These are phyloP conservation scores for Phytophthora litchii DNA, from an alignment of 352 stramenopile genomes.

Conservation along the genomic window DNA sequence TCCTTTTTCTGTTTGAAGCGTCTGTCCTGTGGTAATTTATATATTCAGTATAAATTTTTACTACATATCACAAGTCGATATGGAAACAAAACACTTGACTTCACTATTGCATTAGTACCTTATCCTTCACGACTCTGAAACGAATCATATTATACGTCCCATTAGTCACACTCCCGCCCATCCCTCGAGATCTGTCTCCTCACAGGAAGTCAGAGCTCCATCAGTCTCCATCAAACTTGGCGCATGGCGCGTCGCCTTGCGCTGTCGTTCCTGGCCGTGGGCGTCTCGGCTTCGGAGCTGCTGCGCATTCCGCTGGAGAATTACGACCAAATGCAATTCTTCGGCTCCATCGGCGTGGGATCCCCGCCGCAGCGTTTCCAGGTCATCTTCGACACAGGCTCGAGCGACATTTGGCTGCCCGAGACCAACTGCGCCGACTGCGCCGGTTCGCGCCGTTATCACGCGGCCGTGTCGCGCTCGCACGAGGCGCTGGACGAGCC, in stretches of 20 bases:
- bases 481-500: constrained; percentile 29
- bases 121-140: too few species aligned
- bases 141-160: neutral
- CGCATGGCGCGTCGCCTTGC: constrained; percentile 17
- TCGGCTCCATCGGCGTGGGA: constrained; percentile 59
- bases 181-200: constrained; percentile 25
- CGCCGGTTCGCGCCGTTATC: constrained; percentile 47
- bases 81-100: neutral
- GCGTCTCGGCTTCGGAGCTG: constrained; percentile 15
- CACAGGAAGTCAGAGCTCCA: constrained; percentile 9
- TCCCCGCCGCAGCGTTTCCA: constrained; percentile 66
- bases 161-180: constrained; percentile 11
- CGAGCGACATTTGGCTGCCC: constrained; percentile 71
- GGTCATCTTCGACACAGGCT: constrained; percentile 84
- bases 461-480: constrained; percentile 41
- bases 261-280: neutral
- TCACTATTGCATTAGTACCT: too few species aligned
- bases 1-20: constrained; percentile 13
- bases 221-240: constrained; percentile 4
- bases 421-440: constrained; percentile 48
- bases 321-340: constrained; percentile 82
- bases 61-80: too few species aligned
- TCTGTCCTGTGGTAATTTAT: too few species aligned
- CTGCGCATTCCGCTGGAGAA: constrained; percentile 76
- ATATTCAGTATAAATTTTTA: too few species aligned